These are phyloP conservation scores for Schizosaccharomyces pombe DNA, from an alignment of 805 yeast species.

Conservation along the genomic window DNA sequence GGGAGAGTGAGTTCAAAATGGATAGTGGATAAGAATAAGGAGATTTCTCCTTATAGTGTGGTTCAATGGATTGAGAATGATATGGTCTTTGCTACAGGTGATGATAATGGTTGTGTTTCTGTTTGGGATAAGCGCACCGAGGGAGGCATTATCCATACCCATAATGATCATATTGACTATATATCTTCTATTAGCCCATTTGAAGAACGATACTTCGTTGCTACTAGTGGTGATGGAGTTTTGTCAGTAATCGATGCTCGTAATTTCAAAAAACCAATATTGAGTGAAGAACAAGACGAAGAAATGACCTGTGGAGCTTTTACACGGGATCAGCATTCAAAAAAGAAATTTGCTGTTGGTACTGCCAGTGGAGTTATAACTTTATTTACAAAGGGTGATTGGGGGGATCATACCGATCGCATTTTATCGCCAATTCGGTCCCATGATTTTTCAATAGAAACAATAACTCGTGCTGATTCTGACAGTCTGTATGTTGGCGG, in stretches of 20 bases:
- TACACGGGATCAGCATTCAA: neutral
- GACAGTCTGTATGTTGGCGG: neutral
- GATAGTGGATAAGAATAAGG: neutral
- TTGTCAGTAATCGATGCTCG: neutral
- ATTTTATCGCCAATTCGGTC: neutral
- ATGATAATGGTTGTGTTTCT: constrained; percentile 1
- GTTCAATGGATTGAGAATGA: neutral
- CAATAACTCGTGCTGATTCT: neutral
- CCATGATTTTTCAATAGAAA: neutral
- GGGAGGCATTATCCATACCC: neutral
- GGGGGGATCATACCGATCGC: constrained; percentile 5
- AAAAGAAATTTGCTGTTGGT: constrained; percentile 1
- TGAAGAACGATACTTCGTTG: constrained; percentile 1
- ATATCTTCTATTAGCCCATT: constrained; percentile 1
- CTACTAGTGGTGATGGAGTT: constrained; percentile 4
- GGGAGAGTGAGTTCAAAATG: constrained; percentile 1
- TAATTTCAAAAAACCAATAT: neutral
- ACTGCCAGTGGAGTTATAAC: constrained; percentile 1
- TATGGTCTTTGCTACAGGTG: constrained; percentile 3
- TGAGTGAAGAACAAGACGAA: constrained; percentile 5
- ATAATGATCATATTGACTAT: neutral
- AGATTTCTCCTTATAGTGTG: neutral
- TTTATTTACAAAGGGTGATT: constrained; percentile 1
- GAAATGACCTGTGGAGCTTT: constrained; percentile 2
- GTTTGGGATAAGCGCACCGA: constrained; percentile 1